Evolutionary conservation across 352 stramenopile genomes (phyloP), one percentile per base, ranked within the genome.

Genomic region (Poterioochromonas sp.): DNA sequence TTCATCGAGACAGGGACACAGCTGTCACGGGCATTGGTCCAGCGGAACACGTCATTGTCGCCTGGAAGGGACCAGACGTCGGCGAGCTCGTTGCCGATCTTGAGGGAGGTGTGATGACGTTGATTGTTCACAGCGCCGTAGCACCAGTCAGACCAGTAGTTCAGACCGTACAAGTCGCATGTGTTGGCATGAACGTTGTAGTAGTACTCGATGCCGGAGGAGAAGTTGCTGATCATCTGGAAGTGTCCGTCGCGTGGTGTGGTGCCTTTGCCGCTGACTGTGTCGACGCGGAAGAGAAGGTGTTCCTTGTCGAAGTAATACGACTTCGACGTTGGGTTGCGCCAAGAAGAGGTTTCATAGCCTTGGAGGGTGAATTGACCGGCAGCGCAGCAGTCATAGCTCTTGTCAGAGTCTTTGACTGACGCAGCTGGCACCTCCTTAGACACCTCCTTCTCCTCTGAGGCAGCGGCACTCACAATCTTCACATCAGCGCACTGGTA

Each of bases 121-220:
- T 68, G 58, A 32, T 15, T 35, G 58, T 68, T 68, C 15, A 68
- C 29, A 40, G 58, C 5, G 29, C 58, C 58, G 29, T 68, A 68
- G 29, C 58, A 68, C 58, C 58, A 68, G 29, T 68, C 58, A 40
- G 58, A 68, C 58, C 58, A 68, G 15, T 35, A 68, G 58, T 68
- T 68, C 26, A 68, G 58, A 40, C 58, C 58, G 58, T 68, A 68
- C 58, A 68, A 34, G 11, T 32, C 58, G 34, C 58, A 68, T 15
- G 5, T 68, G 34, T 40, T 26, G 11, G 58, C 26, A 32, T 5
- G 5, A 8, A 68, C 58, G 58, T 68, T 68, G 58, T 68, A 68
- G 58, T 68, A 68, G 29, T 68, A 68, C 58, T 68, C 58, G 29
- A 68, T 68, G 29, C 58, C 58, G 26, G 5, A n/a, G 15, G 15